Evolutionary conservation across 495 filamentous ascomycete species (phyloP).

Genomic region (Entonaema liquescens): DNA sequence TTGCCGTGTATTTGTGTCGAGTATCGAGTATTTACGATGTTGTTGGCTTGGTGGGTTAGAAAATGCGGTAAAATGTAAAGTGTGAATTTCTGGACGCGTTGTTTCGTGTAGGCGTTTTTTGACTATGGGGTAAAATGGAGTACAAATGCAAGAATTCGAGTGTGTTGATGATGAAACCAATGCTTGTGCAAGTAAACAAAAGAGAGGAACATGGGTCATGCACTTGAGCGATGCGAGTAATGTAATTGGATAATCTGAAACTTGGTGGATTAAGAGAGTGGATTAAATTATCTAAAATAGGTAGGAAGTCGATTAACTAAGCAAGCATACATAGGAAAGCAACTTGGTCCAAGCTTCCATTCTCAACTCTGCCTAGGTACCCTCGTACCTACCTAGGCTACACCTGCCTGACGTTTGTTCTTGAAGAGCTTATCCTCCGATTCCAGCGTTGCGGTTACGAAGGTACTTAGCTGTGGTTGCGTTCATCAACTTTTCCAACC

Average conservation of each 20-base stretch:
- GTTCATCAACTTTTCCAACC: constrained; percentile 7
- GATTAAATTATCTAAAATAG: background rate
- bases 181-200: constrained; percentile 42
- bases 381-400: constrained; percentile 39
- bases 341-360: background rate
- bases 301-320: background rate
- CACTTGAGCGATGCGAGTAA: constrained; percentile 3
- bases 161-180: constrained; percentile 31
- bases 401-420: constrained; percentile 49
- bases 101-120: constrained; percentile 16
- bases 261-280: constrained; percentile 1
- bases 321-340: background rate
- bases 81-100: background rate
- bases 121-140: constrained; percentile 25
- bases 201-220: constrained; percentile 11
- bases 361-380: constrained; percentile 1
- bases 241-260: constrained; percentile 16
- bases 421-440: constrained; percentile 25
- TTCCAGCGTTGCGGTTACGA: constrained; percentile 5
- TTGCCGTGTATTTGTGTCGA: constrained; percentile 21
- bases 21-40: constrained; percentile 6
- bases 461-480: background rate
- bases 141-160: constrained; percentile 19
- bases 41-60: constrained; percentile 7
- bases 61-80: background rate